phyloP scores from a whole-genome alignment of 2,329 filamentous ascomycete genomes.

The Fusarium clavum region DNA sequence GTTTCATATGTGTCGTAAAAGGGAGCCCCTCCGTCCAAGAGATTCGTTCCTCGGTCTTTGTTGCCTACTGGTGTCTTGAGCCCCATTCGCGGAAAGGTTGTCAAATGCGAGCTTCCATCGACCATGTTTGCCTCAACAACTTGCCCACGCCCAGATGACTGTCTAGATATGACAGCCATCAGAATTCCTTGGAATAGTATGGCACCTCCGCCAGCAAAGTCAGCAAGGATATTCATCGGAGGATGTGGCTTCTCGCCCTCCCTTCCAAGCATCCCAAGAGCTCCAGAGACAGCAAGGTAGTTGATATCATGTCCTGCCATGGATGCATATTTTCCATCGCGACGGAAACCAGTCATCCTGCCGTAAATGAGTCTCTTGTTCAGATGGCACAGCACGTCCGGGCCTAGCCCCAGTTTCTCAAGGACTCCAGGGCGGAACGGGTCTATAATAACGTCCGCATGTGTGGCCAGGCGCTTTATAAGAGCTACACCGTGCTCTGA shows the following conservation, averaged over 20 bases:
- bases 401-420: slow-evolving; percentile 83
- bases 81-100: slow-evolving; percentile 78
- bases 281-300: slow-evolving; percentile 89
- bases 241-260: slow-evolving; percentile 76
- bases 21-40: slow-evolving; percentile 85
- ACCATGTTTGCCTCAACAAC: slow-evolving; percentile 98
- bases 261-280: slow-evolving; percentile 80
- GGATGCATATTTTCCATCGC: slow-evolving; percentile 83
- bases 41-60: slow-evolving; percentile 76
- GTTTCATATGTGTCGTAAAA: slow-evolving; percentile 94
- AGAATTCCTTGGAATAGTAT: slow-evolving; percentile 85
- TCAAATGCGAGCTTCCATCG: slow-evolving; percentile 84
- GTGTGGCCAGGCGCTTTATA: slow-evolving; percentile 72
- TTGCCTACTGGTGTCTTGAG: slow-evolving; percentile 72
- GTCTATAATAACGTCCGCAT: slow-evolving; percentile 90
- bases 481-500: slow-evolving; percentile 70
- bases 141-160: slow-evolving; percentile 76
- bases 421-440: slow-evolving; percentile 93
- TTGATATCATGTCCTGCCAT: slow-evolving; percentile 99
- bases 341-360: slow-evolving; percentile 89
- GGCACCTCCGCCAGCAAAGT: slow-evolving; percentile 91
- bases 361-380: slow-evolving; percentile 85
- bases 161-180: slow-evolving; percentile 78
- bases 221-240: slow-evolving; percentile 85
- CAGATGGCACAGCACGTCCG: slow-evolving; percentile 70